Evolutionary conservation across 2,329 filamentous ascomycete genomes (phyloP).

Genomic region (Sarocladium brachiariae): DNA sequence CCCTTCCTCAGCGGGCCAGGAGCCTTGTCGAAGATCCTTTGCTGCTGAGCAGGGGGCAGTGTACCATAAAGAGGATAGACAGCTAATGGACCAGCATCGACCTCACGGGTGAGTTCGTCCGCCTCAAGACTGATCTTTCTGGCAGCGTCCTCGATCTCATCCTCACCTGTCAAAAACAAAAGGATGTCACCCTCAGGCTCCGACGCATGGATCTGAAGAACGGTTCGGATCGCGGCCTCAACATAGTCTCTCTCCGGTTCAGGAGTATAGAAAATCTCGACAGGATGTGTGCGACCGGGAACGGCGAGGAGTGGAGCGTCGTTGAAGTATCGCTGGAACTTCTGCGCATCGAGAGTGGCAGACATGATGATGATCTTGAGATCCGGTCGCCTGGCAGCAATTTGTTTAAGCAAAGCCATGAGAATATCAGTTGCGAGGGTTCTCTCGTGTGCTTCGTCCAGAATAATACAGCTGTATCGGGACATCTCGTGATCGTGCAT

Average conservation of each 20-base stretch:
- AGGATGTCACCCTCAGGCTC: constrained; percentile 90
- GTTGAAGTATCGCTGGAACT: constrained; percentile 97
- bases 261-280: constrained; percentile 97
- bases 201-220: constrained; percentile 91
- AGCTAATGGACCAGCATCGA: constrained; percentile 80
- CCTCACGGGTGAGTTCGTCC: constrained; percentile 87
- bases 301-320: constrained; percentile 89
- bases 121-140: constrained; percentile 85
- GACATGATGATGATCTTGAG: constrained; percentile 99
- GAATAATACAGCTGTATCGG: constrained; percentile 94
- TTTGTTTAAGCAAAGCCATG: constrained; percentile 92
- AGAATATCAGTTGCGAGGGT: constrained; percentile 95
- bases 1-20: constrained; percentile 66
- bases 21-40: constrained; percentile 88
- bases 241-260: constrained; percentile 96
- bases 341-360: constrained; percentile 92
- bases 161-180: constrained; percentile 92
- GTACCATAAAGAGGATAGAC: constrained; percentile 94
- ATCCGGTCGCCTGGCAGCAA: constrained; percentile 73
- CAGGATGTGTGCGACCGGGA: constrained; percentile 88
- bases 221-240: constrained; percentile 88
- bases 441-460: constrained; percentile 97
- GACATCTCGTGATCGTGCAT: constrained; percentile 91
- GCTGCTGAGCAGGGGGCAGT: constrained; percentile 85
- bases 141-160: constrained; percentile 96